Evolutionary conservation across 139 green algal species (phyloP).

Genomic region (Monoraphidium neglectum): DNA sequence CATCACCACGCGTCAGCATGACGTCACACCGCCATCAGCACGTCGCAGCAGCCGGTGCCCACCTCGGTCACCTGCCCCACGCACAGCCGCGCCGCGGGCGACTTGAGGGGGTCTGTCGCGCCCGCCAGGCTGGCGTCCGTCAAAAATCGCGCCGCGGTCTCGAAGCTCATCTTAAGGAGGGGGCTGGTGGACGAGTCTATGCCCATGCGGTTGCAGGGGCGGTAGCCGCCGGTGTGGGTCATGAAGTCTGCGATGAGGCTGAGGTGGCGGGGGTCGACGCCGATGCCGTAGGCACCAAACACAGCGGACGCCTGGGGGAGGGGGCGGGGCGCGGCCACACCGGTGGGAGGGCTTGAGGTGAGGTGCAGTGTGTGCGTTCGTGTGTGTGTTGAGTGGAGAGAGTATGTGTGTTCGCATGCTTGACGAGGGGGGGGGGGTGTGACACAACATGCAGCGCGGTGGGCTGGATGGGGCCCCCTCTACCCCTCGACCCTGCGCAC

Average conservation of each 20-base stretch:
- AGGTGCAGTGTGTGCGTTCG: no score
- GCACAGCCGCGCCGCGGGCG: conserved; percentile 75
- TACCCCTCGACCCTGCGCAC: no score
- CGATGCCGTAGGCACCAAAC: conserved; percentile 98
- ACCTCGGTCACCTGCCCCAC: conserved; percentile 66
- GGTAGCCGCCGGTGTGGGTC: conserved; percentile 82
- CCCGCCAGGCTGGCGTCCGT: conserved; percentile 86
- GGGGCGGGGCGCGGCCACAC: no score
- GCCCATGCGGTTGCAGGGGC: conserved; percentile 90
- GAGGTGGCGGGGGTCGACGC: conserved; percentile 93
- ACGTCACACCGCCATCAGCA: conserved; percentile 18
- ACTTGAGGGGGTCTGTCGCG: conserved; percentile 68
- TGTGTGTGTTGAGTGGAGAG: no score
- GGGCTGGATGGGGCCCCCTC: no score
- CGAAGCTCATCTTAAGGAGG: conserved; percentile 97
- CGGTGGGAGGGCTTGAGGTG: no score
- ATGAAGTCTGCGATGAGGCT: conserved; percentile 97
- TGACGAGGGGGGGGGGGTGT: no score
- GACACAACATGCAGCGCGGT: no score
- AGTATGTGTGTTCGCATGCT: no score
- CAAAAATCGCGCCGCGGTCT: conserved; percentile 95
- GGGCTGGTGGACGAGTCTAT: conserved; percentile 89
- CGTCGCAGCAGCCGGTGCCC: conserved; percentile 27
- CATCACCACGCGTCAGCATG: background rate
- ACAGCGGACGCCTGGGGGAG: conserved; percentile 50